Evolutionary conservation across 768 basidiomycete genomes (phyloP), one percentile per base, ranked within the genome.

Genomic region (Hygrophoropsis aurantiaca): DNA sequence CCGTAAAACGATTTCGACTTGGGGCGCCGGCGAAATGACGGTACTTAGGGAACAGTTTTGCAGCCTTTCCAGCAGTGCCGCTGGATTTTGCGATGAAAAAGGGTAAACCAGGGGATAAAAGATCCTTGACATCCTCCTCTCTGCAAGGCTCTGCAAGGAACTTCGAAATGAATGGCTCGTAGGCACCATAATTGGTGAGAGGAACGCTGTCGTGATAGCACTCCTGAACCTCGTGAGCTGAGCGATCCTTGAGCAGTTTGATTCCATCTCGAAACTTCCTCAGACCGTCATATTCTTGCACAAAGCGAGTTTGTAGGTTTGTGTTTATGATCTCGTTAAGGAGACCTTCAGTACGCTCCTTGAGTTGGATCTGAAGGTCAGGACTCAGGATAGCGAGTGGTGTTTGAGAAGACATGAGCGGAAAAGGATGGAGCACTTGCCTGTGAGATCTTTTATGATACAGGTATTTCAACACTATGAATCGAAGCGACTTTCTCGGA

Each of bases 31-130:
- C 32, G 32, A 34, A n/a, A n/a, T 16, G 7, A 24, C n/a, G 42
- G 21, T 59, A 52, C 3, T 1, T 9, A 3, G 48, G 26, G 24
- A 57, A 51, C 2, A 34, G 2, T 21, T 59, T 57, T 1, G 52
- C 49, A 11, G 33, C 47, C 32, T 41, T 50, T 0, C 55, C 52
- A 0, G 50, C 54, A 8, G 55, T 57, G 3, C 50, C 41, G 43
- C 58, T 54, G 8, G 52, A 57, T 15, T 50, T 20, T 21, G 23
- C 25, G 1, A 59, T 11, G n/a, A 16, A 54, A 21, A 24, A 40
- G 7, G 58, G 55, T 2, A 59, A 20, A 5, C 52, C 50, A 0
- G 51, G 57, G n/a, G 53, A 47, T 16, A 58, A 36, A 23, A 58
- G 24, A 23, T 55, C 47, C 5, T 44, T 40, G 24, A 58, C 32